Conservation (phyloP, 768 basidiomycete genomes). For the Suillus subalutaceus region DNA sequence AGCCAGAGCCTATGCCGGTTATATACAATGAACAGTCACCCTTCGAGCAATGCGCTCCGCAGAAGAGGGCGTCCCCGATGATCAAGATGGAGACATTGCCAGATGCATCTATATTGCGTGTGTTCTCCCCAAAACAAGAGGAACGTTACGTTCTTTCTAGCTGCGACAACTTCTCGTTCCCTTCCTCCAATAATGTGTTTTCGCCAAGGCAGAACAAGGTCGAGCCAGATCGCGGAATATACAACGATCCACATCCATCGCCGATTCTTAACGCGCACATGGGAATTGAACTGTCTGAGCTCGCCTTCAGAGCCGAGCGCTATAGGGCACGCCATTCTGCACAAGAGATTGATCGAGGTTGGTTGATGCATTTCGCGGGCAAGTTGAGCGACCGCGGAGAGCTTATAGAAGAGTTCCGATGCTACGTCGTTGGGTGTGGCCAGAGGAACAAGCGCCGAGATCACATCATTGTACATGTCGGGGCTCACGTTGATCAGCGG, state of each 20-base stretch:
- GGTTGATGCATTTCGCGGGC: slow-evolving; percentile 71
- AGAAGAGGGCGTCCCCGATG: not conserved
- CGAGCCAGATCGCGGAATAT: not conserved
- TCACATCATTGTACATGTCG: slow-evolving; percentile 75
- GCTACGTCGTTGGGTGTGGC: slow-evolving; percentile 66
- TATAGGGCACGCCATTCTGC: slow-evolving; percentile 58
- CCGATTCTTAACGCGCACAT: slow-evolving; percentile 67
- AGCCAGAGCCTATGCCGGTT: not conserved
- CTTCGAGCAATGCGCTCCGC: not conserved
- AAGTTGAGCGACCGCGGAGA: slow-evolving; percentile 62
- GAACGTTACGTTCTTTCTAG: not conserved
- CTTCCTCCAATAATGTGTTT: not conserved
- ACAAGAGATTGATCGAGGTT: slow-evolving; percentile 61
- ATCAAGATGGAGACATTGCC: not conserved
- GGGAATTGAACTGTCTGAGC: slow-evolving; percentile 57
- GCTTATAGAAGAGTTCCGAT: slow-evolving; percentile 61
- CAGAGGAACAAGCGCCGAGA: slow-evolving; percentile 75
- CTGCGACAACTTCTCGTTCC: not conserved
- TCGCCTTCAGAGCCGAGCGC: slow-evolving; percentile 56
- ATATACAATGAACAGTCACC: not conserved
- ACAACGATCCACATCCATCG: slow-evolving; percentile 27
- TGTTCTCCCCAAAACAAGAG: not conserved
- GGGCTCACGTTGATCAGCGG: slow-evolving; percentile 70
- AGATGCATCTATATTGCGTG: not conserved
- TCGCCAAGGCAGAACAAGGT: slow-evolving; percentile 9